Evolutionary conservation across 495 filamentous ascomycete genomes (phyloP).

Genomic region (Venustampulla echinocandica): DNA sequence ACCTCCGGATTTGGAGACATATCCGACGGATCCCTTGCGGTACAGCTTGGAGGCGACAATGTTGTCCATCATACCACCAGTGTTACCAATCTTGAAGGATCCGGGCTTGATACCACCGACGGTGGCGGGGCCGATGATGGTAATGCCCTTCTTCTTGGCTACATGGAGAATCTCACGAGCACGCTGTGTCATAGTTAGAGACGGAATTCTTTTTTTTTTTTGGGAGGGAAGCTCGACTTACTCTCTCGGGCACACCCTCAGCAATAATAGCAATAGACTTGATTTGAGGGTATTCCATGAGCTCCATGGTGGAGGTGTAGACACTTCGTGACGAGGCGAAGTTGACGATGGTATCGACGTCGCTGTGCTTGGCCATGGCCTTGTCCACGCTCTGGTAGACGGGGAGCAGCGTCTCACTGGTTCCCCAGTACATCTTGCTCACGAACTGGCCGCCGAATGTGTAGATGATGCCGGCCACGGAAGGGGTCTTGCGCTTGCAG

Average conservation of each 20-base stretch:
- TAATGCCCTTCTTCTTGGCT: slow-evolving; percentile 95
- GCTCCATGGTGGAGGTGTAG: slow-evolving; percentile 94
- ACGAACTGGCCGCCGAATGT: slow-evolving; percentile 99
- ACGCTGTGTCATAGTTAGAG: slow-evolving; percentile 43
- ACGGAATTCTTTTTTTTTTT: background rate
- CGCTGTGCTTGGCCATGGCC: slow-evolving; percentile 92
- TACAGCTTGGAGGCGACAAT: slow-evolving; percentile 99
- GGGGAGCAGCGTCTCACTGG: slow-evolving; percentile 95
- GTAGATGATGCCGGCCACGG: slow-evolving; percentile 98
- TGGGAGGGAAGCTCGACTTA: slow-evolving; percentile 42
- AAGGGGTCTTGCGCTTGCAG: slow-evolving; percentile 94
- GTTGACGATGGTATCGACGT: slow-evolving; percentile 97
- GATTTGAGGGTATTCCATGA: slow-evolving; percentile 96
- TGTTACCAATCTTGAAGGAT: slow-evolving; percentile 99
- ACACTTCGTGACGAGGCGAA: slow-evolving; percentile 98
- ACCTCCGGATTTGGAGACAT: slow-evolving; percentile 99
- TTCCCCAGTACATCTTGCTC: slow-evolving; percentile 99
- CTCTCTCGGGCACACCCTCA: slow-evolving; percentile 95
- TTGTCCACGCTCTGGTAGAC: slow-evolving; percentile 94
- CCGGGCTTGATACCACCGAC: slow-evolving; percentile 99
- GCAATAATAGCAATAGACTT: slow-evolving; percentile 98
- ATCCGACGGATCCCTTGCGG: slow-evolving; percentile 95
- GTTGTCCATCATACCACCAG: slow-evolving; percentile 99
- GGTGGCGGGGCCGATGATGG: slow-evolving; percentile 96
- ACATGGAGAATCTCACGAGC: slow-evolving; percentile 95